phyloP scores from a whole-genome alignment of 805 yeast genomes.

The Ogataea saltuana region DNA sequence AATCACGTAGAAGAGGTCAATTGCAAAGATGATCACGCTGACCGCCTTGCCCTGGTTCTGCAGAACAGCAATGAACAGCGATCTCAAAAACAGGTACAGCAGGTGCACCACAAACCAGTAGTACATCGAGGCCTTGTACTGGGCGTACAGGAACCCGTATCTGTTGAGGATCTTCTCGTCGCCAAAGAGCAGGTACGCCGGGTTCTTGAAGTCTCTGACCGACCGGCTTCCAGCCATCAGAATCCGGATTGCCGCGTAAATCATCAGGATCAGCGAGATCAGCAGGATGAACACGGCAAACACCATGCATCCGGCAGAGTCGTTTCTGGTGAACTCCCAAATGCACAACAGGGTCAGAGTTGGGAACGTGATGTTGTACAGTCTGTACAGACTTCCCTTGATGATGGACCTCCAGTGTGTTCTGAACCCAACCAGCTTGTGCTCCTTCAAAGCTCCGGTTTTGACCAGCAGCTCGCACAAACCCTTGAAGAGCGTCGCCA shows the following conservation, averaged over 20 bases:
- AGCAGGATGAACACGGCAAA: constrained; percentile 73
- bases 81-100: constrained; percentile 66
- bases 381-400: constrained; percentile 86
- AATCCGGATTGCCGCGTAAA: constrained; percentile 76
- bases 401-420: constrained; percentile 79
- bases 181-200: constrained; percentile 89
- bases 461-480: constrained; percentile 62
- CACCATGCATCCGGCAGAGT: constrained; percentile 79
- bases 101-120: constrained; percentile 75
- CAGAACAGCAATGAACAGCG: constrained; percentile 82
- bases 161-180: constrained; percentile 77
- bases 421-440: constrained; percentile 75
- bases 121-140: constrained; percentile 82
- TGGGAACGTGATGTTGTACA: constrained; percentile 82
- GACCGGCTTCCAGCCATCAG: constrained; percentile 74
- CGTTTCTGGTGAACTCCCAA: constrained; percentile 86
- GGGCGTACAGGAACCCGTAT: constrained; percentile 91
- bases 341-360: constrained; percentile 78
- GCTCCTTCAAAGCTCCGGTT: constrained; percentile 56
- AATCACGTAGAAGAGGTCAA: constrained; percentile 72
- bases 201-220: constrained; percentile 71
- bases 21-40: constrained; percentile 70
- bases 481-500: constrained; percentile 66
- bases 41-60: constrained; percentile 81
- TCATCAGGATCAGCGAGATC: constrained; percentile 57